phyloP scores from a whole-genome alignment of 257 asterid species.

The Solanum neorickii region DNA sequence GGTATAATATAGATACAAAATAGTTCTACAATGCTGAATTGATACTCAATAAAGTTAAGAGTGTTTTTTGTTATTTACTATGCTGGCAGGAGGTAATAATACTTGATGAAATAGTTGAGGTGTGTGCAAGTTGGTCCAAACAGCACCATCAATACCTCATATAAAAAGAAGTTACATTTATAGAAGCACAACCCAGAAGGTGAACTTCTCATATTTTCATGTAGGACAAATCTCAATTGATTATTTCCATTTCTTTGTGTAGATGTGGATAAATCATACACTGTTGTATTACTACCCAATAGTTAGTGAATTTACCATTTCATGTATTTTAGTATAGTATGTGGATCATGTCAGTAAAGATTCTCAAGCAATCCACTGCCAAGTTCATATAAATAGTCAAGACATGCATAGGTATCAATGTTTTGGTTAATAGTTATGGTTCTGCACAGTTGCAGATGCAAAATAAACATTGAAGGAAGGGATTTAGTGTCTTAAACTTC shows the following conservation, averaged over 20 bases:
- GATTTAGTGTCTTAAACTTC: background rate
- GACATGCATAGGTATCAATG: background rate
- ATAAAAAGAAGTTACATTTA: no score
- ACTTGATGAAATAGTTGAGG: background rate
- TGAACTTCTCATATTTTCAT: no score
- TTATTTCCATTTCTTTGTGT: background rate
- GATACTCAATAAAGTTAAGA: no score
- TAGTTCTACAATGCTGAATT: no score
- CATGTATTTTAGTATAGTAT: background rate
- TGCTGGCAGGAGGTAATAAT: background rate
- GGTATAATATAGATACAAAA: no score
- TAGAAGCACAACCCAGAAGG: no score
- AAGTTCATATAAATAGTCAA: background rate
- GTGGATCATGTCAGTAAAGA: no score
- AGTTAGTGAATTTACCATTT: background rate
- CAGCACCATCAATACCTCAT: background rate
- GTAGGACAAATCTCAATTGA: no score
- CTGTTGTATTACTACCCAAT: background rate
- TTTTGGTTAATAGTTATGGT: background rate
- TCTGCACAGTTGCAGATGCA: background rate
- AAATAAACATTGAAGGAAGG: background rate
- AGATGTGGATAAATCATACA: background rate
- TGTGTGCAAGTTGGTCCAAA: background rate
- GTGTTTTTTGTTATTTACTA: no score
- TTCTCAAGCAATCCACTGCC: background rate